A percentile compares a stretch with the other conserved stretches of the same genome.
phyloP scores from a whole-genome alignment of 805 yeast species.

The Wickerhamia fluorescens region DNA sequence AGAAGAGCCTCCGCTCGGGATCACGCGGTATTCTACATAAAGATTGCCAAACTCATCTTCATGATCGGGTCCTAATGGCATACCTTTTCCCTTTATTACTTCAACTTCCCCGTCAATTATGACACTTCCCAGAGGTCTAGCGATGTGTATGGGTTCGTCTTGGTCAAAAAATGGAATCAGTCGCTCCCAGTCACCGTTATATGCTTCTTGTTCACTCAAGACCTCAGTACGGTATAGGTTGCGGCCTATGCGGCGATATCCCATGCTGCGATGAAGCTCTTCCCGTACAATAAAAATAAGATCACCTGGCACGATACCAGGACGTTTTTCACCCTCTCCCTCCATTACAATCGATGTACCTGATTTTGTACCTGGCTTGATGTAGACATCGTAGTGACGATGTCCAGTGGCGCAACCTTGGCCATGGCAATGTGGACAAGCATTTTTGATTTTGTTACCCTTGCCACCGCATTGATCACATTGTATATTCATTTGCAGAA shows the following conservation, averaged over 20 bases:
- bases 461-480: conserved; percentile 79
- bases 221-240: conserved; percentile 78
- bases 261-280: conserved; percentile 52
- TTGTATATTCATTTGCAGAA: conserved; percentile 71
- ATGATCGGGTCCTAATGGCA: conserved; percentile 51
- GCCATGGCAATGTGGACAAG: conserved; percentile 71
- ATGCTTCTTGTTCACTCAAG: conserved; percentile 63
- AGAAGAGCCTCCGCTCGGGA: too few species aligned
- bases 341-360: conserved; percentile 48
- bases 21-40: conserved; percentile 38
- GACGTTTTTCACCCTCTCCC: conserved; percentile 80
- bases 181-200: conserved; percentile 76
- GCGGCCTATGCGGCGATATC: conserved; percentile 74
- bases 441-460: conserved; percentile 59
- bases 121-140: conserved; percentile 47
- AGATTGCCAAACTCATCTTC: conserved; percentile 28
- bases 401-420: conserved; percentile 48
- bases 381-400: conserved; percentile 52
- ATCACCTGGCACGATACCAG: conserved; percentile 81
- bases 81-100: conserved; percentile 66
- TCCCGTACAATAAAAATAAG: conserved; percentile 58
- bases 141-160: conserved; percentile 24
- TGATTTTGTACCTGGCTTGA: conserved; percentile 67
- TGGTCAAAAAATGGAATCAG: conserved; percentile 54
- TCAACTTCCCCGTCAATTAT: conserved; percentile 70